Conservation (phyloP, 2,329 filamentous ascomycete species). For the Chalaropsis thielavioides region DNA sequence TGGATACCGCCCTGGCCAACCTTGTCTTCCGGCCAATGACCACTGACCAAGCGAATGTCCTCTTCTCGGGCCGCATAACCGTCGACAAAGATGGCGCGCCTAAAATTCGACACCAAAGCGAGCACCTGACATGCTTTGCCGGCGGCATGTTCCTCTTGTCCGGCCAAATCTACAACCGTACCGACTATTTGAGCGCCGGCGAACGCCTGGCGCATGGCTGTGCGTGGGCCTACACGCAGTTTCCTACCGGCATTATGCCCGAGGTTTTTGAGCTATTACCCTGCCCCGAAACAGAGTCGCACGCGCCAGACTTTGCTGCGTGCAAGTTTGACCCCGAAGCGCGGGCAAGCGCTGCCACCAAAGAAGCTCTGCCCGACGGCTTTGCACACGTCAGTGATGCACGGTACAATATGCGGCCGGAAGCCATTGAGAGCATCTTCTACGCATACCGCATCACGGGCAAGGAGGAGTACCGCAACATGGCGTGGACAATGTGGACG, state of each 20-base stretch:
- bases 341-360: conserved; percentile 18
- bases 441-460: conserved; percentile 40
- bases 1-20: conserved; percentile 44
- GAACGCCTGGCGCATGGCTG: conserved; percentile 47
- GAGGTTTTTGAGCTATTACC: conserved; percentile 37
- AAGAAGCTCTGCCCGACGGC: conserved; percentile 32
- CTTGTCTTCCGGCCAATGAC: conserved; percentile 58
- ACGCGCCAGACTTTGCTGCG: conserved; percentile 16
- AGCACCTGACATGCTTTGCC: conserved; percentile 49
- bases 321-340: conserved; percentile 23
- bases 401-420: conserved; percentile 54
- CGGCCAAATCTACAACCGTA: conserved; percentile 37
- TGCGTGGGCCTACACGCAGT: conserved; percentile 44
- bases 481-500: conserved; percentile 40
- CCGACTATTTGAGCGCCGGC: conserved; percentile 43
- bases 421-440: conserved; percentile 57
- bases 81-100: not conserved
- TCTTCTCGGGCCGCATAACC: conserved; percentile 38
- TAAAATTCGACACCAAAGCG: conserved; percentile 19
- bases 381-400: conserved; percentile 41
- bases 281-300: conserved; percentile 28
- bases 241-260: conserved; percentile 45
- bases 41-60: conserved; percentile 44
- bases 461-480: conserved; percentile 32
- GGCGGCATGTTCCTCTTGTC: conserved; percentile 53